Evolutionary conservation across 495 filamentous ascomycete genomes (phyloP), one percentile per base, ranked within the genome.

Genomic region (Entonaema liquescens): DNA sequence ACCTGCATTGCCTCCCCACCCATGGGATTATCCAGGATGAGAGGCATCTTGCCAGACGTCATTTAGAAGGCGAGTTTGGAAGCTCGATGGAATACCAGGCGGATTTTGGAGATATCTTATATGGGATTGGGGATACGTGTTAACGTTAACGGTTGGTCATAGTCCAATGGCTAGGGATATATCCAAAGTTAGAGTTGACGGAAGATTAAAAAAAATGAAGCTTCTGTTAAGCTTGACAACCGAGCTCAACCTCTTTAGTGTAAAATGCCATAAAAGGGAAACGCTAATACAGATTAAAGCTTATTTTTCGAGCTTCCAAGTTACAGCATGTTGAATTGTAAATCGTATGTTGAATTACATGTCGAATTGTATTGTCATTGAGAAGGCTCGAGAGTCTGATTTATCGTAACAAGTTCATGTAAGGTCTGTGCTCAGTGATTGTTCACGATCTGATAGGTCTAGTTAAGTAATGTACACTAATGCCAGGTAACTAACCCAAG

Each of bases 1-100:
- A 92, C 86, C 35, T 92, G 91, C 90, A 92, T 92, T 25, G 71
- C 56, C 6, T 74, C 59, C 35, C 71, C 68, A 23, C 70, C 65
- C 71, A 76, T 79, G 31, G 70, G 58, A 29, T 73, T 73, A 53
- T 79, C 76, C 42, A 81, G 15, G 59, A 82, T 73, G 62, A 82
- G 76, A 26, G 76, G 75, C 76, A 81, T 81, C 31, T 76, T 78
- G 70, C 68, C 69, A 68, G 73, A 63, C 35, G 70, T 70, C 77
- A 80, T 71, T 56, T 58, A 26, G 47, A 53, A 28, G 50, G 23
- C 0, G 23, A 11, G 17, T 28, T n/a, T 17, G 26, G 42, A 47
- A 3, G 23, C 42, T 47, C 8, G 42, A 23, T 23, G 23, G 42
- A 47, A 19, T 4, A 1, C 25, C 17, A 9, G 23, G 25, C 5